A percentile compares a stretch with the other conserved stretches of the same genome.
Conservation (phyloP, 1,139 yeast species). For the Yamadazyma pseudoaaseri region DNA sequence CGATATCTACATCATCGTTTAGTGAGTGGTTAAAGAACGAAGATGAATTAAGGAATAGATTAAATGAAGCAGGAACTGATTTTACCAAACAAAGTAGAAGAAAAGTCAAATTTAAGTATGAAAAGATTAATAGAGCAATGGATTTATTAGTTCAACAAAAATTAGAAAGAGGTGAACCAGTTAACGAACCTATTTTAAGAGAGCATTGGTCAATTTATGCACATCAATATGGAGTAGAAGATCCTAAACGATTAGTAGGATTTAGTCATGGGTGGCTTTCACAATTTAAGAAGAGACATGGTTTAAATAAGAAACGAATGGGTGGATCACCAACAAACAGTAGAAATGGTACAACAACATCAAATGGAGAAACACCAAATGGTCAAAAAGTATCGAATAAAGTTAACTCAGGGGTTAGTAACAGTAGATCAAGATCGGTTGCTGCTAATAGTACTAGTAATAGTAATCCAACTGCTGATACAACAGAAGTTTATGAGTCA, state of each 20-base stretch:
- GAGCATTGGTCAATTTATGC: slow-evolving; percentile 59
- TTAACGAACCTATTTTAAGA: slow-evolving; percentile 54
- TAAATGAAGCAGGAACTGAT: slow-evolving; percentile 33
- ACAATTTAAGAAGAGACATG: slow-evolving; percentile 59
- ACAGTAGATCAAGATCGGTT: slow-evolving; percentile 4
- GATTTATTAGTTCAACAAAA: slow-evolving; percentile 48
- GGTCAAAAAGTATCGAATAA: not conserved
- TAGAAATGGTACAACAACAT: slow-evolving; percentile 4
- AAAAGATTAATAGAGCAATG: slow-evolving; percentile 58
- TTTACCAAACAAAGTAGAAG: slow-evolving; percentile 44
- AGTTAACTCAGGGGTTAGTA: not conserved
- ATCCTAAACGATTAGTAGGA: slow-evolving; percentile 53
- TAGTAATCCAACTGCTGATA: not conserved
- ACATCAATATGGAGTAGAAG: slow-evolving; percentile 55
- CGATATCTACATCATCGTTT: slow-evolving; percentile 57
- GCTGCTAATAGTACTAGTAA: slow-evolving; percentile 4
- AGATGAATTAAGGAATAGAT: slow-evolving; percentile 44
- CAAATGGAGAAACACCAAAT: not conserved
- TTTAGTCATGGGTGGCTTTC: slow-evolving; percentile 64
- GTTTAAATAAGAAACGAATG: slow-evolving; percentile 42
- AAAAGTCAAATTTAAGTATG: slow-evolving; percentile 54
- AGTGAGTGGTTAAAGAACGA: slow-evolving; percentile 63
- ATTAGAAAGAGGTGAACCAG: slow-evolving; percentile 42
- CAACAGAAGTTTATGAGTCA: slow-evolving; percentile 16
- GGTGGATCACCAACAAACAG: slow-evolving; percentile 14